Percentiles rank a stretch among this genome's conserved stretches.
phyloP scores from a whole-genome alignment of 495 filamentous ascomycete species.

The Chaetomium tenue region DNA sequence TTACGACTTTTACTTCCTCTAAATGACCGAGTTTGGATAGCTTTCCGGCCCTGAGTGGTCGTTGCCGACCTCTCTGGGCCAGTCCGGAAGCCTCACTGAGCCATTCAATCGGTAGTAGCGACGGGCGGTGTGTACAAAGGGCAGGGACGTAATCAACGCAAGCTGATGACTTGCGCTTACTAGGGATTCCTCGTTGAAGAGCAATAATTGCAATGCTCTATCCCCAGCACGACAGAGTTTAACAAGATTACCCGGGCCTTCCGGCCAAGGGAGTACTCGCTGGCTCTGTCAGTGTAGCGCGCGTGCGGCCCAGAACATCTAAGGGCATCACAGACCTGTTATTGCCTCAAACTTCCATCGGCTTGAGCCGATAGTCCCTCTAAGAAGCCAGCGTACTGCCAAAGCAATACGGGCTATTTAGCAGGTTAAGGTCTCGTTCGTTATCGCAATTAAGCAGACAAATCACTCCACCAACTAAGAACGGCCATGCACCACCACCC shows the following conservation, averaged over 20 bases:
- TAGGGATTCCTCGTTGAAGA: constrained; percentile 77
- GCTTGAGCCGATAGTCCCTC: constrained; percentile 68
- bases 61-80: constrained; percentile 64
- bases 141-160: constrained; percentile 70
- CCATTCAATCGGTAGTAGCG: constrained; percentile 74
- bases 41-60: constrained; percentile 63
- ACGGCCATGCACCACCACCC: constrained; percentile 65
- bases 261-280: constrained; percentile 68
- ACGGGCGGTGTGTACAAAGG: constrained; percentile 73
- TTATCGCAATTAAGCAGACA: constrained; percentile 76
- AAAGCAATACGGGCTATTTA: constrained; percentile 68
- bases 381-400: constrained; percentile 66
- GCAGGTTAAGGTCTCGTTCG: constrained; percentile 71
- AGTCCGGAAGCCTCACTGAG: constrained; percentile 71
- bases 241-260: constrained; percentile 74
- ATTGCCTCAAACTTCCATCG: constrained; percentile 69
- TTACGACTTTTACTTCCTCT: constrained; percentile 63
- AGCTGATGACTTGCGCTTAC: constrained; percentile 72
- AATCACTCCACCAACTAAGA: constrained; percentile 69
- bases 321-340: constrained; percentile 71
- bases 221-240: constrained; percentile 74
- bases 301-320: constrained; percentile 72
- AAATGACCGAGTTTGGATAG: constrained; percentile 61
- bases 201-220: constrained; percentile 80
- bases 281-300: constrained; percentile 71